A percentile compares a stretch with the other conserved stretches of the same genome.
phyloP scores from a whole-genome alignment of 1,139 yeast genomes.

The Nakaseomyces bracarensis region DNA sequence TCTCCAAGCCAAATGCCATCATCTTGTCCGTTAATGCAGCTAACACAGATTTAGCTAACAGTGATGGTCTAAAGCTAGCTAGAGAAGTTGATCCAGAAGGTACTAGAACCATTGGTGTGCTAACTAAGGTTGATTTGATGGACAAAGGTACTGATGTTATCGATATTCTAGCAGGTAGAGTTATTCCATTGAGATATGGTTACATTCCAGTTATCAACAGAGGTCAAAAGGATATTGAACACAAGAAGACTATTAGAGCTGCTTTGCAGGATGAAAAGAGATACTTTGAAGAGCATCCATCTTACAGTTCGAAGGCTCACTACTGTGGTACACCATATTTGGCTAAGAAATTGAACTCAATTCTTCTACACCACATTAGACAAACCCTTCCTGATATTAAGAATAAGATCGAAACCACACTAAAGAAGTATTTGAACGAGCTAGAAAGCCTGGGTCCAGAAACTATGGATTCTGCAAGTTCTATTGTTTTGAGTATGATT shows the following conservation, averaged over 20 bases:
- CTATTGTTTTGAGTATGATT: slow-evolving; percentile 81
- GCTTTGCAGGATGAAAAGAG: slow-evolving; percentile 76
- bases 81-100: slow-evolving; percentile 99
- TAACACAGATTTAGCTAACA: slow-evolving; percentile 93
- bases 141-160: slow-evolving; percentile 98
- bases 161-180: slow-evolving; percentile 92
- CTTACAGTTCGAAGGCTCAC: slow-evolving; percentile 78
- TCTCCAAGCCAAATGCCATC: slow-evolving; percentile 93
- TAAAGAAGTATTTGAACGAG: slow-evolving; percentile 77
- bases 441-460: slow-evolving; percentile 74
- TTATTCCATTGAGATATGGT: slow-evolving; percentile 90
- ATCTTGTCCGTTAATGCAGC: slow-evolving; percentile 94
- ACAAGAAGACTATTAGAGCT: slow-evolving; percentile 75
- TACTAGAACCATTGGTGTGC: slow-evolving; percentile 88
- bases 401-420: slow-evolving; percentile 75
- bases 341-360: slow-evolving; percentile 86
- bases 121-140: slow-evolving; percentile 95
- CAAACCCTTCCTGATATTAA: slow-evolving; percentile 91
- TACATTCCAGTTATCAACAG: slow-evolving; percentile 96
- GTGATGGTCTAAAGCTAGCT: slow-evolving; percentile 93
- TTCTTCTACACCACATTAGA: slow-evolving; percentile 86
- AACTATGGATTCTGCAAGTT: slow-evolving; percentile 78
- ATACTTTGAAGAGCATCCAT: slow-evolving; percentile 69
- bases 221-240: slow-evolving; percentile 93
- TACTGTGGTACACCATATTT: slow-evolving; percentile 94